These are phyloP conservation scores for Arthrobotrys iridis DNA, from an alignment of 2,329 filamentous ascomycete genomes.

Conservation along the genomic window DNA sequence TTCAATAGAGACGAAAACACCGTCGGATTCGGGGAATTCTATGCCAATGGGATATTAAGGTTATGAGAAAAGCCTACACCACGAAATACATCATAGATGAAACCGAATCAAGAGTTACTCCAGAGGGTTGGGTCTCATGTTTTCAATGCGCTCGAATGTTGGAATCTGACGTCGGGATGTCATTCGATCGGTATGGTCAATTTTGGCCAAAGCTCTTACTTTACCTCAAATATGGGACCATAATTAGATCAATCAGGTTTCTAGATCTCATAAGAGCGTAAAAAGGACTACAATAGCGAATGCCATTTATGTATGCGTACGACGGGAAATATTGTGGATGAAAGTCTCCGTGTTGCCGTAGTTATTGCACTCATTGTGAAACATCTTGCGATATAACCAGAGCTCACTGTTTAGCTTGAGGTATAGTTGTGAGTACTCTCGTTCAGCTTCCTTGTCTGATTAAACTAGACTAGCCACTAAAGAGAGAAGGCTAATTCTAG, in stretches of 20 bases:
- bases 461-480: constrained; percentile 17
- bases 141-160: not conserved
- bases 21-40: constrained; percentile 11
- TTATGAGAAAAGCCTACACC: constrained; percentile 18
- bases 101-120: not conserved
- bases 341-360: constrained; percentile 27
- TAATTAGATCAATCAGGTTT: not conserved
- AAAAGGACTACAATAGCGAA: not conserved
- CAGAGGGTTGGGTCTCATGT: constrained; percentile 3
- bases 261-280: not conserved
- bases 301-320: not conserved
- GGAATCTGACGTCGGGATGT: not conserved
- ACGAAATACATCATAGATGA: not conserved
- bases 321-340: constrained; percentile 5
- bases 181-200: not conserved
- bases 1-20: constrained; percentile 17
- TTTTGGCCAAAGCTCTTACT: not conserved
- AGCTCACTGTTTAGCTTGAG: constrained; percentile 2
- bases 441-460: constrained; percentile 25
- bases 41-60: constrained; percentile 1
- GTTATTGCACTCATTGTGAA: constrained; percentile 32
- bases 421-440: constrained; percentile 22
- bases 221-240: not conserved
- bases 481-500: no score
- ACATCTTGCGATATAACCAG: constrained; percentile 19